Percentiles rank a stretch among this genome's conserved stretches.
Conservation (phyloP, 2,329 filamentous ascomycete species). For the Nothomitra cinnamomea region DNA sequence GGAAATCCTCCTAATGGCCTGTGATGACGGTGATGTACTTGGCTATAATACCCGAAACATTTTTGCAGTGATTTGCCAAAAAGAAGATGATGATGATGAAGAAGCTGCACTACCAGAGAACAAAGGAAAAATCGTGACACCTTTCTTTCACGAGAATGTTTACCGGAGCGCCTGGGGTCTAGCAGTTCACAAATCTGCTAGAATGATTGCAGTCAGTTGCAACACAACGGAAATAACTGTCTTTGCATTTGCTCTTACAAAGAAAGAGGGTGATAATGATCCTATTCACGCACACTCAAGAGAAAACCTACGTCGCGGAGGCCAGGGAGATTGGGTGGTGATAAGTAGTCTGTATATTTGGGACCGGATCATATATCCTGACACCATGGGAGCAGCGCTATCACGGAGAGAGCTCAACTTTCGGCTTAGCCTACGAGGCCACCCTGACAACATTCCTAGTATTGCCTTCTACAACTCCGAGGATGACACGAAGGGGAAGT, state of each 20-base stretch:
- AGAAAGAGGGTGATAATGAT: background rate
- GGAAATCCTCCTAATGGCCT: slow-evolving; percentile 50
- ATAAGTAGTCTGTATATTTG: slow-evolving; percentile 7
- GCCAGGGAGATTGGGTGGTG: slow-evolving; percentile 7
- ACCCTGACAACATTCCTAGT: slow-evolving; percentile 14
- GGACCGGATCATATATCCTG: slow-evolving; percentile 12
- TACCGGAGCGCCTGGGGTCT: slow-evolving; percentile 74
- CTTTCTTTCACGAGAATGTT: slow-evolving; percentile 62
- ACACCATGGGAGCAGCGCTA: background rate
- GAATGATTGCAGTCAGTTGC: slow-evolving; percentile 70
- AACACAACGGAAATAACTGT: slow-evolving; percentile 48
- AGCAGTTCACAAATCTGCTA: slow-evolving; percentile 62
- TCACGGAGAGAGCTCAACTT: background rate
- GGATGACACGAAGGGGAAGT: slow-evolving; percentile 13
- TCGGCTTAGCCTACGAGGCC: slow-evolving; percentile 7
- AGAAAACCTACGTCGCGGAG: slow-evolving; percentile 6
- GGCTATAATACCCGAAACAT: slow-evolving; percentile 47
- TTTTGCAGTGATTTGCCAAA: slow-evolving; percentile 28
- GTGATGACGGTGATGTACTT: slow-evolving; percentile 60
- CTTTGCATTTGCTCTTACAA: slow-evolving; percentile 39
- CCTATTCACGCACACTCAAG: background rate
- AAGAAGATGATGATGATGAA: slow-evolving; percentile 14
- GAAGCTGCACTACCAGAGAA: slow-evolving; percentile 2
- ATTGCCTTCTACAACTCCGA: slow-evolving; percentile 12
- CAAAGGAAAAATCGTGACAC: slow-evolving; percentile 7